Conservation (phyloP, 2,329 filamentous ascomycete species). For the Phyllosticta citriasiana region DNA sequence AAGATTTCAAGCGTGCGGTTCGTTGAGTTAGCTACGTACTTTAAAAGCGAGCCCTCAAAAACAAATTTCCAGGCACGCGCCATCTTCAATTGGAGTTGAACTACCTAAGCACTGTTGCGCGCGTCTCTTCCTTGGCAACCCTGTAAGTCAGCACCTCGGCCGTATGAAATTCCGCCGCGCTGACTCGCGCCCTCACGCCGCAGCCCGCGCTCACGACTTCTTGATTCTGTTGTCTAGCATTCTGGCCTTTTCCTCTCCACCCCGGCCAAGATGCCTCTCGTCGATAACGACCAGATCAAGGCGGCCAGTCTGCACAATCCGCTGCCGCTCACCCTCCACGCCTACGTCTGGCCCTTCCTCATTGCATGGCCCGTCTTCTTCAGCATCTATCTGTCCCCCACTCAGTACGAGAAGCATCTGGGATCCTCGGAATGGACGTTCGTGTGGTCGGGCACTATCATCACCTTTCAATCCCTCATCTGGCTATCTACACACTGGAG, state of each 20-base stretch:
- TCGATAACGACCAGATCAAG: conserved; percentile 85
- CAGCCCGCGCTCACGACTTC: background rate
- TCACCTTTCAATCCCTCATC: conserved; percentile 75
- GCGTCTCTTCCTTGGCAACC: background rate
- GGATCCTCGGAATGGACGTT: conserved; percentile 96
- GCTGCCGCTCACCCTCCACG: conserved; percentile 67
- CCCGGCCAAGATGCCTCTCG: conserved; percentile 49
- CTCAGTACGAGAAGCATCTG: conserved; percentile 84
- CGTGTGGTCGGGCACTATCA: conserved; percentile 80
- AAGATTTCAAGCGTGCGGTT: no score
- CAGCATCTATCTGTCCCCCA: conserved; percentile 70
- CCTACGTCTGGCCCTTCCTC: conserved; percentile 88
- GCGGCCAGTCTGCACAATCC: conserved; percentile 81
- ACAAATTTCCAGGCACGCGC: no score
- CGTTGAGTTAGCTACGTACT: no score
- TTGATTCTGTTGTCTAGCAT: background rate
- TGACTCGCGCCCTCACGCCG: background rate
- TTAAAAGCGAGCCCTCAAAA: no score
- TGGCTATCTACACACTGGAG: conserved; percentile 99
- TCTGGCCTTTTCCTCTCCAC: conserved; percentile 3
- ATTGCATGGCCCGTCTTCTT: conserved; percentile 90
- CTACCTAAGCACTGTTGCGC: background rate
- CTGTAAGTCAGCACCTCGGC: background rate
- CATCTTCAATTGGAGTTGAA: no score
- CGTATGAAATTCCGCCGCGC: conserved; percentile 5